phyloP scores from a whole-genome alignment of 106 monocot species.

The Phalaenopsis aphrodite region DNA sequence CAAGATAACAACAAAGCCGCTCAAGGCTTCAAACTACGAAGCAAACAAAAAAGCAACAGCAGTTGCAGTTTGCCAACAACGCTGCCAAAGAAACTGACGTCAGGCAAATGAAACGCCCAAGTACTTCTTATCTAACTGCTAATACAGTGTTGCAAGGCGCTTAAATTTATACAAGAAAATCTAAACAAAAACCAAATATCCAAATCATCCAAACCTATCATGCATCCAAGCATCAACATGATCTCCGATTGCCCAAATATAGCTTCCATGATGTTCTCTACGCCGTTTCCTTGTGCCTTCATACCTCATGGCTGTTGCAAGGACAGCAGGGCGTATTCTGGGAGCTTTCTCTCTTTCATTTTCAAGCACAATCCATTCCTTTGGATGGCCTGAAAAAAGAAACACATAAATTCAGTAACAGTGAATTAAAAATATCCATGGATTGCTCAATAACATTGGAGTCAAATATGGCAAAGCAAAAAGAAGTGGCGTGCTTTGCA shows the following conservation, averaged over 20 bases:
- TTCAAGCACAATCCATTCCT: constrained; percentile 75
- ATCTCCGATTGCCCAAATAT: constrained; percentile 63
- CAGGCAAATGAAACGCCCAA: background rate
- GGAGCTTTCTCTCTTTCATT: constrained; percentile 38
- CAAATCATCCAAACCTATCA: constrained; percentile 37
- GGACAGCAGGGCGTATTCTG: constrained; percentile 61
- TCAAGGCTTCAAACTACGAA: background rate
- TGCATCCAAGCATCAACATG: constrained; percentile 69
- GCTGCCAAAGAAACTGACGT: background rate
- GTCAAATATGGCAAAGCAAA: background rate
- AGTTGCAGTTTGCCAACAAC: background rate
- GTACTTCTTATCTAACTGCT: no score
- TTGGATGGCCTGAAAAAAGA: constrained; percentile 25
- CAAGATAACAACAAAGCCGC: no score
- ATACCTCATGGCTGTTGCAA: constrained; percentile 26
- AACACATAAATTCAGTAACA: background rate
- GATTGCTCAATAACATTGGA: constrained; percentile 1
- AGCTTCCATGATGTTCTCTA: constrained; percentile 40
- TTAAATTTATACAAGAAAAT: background rate
- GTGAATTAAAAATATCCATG: background rate
- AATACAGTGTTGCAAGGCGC: background rate
- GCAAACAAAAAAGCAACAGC: background rate
- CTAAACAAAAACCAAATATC: background rate
- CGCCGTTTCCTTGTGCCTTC: constrained; percentile 70
- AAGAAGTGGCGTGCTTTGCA: background rate